Conservation (phyloP, 495 filamentous ascomycete species). For the Xylaria acuta region DNA sequence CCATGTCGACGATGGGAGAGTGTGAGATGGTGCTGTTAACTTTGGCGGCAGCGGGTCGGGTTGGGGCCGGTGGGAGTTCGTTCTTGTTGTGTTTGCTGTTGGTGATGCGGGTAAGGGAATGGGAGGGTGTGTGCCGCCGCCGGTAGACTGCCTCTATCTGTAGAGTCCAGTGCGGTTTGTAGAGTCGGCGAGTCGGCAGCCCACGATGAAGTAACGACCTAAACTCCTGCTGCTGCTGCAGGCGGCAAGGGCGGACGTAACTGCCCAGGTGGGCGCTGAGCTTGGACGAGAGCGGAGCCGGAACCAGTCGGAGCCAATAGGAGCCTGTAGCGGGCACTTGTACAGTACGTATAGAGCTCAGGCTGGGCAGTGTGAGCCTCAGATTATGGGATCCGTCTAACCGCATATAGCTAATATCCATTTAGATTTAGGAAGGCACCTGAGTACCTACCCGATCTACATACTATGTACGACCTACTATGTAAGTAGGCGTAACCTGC, state of each 20-base stretch:
- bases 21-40: no score
- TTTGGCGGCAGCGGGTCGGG: neutral
- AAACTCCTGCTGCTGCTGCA: conserved; percentile 24
- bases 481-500: no score
- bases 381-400: neutral
- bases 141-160: no score
- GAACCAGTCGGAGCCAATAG: conserved; percentile 37
- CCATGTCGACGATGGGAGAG: conserved; percentile 62
- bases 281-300: neutral
- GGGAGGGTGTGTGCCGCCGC: no score
- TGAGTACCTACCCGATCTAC: neutral
- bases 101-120: neutral
- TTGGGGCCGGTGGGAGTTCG: neutral
- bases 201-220: conserved; percentile 12
- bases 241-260: conserved; percentile 41
- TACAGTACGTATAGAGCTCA: no score
- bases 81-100: neutral
- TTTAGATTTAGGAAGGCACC: neutral
- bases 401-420: neutral
- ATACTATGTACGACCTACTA: no score
- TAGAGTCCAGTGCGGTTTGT: neutral
- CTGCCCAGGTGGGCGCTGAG: conserved; percentile 22
- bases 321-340: conserved; percentile 8
- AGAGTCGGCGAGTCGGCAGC: neutral
- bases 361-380: neutral